phyloP scores from a whole-genome alignment of 768 basidiomycete genomes.

The Daedaleopsis nitida region DNA sequence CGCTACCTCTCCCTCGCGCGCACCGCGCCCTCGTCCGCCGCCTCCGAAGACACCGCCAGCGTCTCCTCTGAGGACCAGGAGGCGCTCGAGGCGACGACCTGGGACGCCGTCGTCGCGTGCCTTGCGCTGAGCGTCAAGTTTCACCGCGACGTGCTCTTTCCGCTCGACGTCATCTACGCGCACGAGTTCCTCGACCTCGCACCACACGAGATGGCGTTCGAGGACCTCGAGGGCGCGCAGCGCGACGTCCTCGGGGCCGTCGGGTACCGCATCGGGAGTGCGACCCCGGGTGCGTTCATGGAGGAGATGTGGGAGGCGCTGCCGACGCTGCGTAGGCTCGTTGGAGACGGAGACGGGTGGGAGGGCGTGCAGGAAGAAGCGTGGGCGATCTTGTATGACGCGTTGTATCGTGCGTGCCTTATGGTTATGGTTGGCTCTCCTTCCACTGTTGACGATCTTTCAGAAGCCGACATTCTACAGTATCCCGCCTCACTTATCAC shows the following conservation, averaged over 20 bases:
- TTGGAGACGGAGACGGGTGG: constrained; percentile 47
- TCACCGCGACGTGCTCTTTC: constrained; percentile 63
- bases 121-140: constrained; percentile 66
- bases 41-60: neutral
- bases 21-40: constrained; percentile 4
- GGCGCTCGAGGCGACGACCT: constrained; percentile 39
- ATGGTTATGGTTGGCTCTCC: neutral
- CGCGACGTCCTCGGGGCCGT: constrained; percentile 54
- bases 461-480: constrained; percentile 56
- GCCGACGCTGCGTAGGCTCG: constrained; percentile 49
- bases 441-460: neutral
- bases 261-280: constrained; percentile 49
- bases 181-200: constrained; percentile 53
- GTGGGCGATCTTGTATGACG: constrained; percentile 53
- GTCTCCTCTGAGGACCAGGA: constrained; percentile 4
- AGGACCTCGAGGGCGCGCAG: constrained; percentile 62
- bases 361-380: constrained; percentile 43
- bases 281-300: constrained; percentile 50
- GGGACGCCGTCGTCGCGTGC: constrained; percentile 63
- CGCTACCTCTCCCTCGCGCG: constrained; percentile 53
- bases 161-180: constrained; percentile 54
- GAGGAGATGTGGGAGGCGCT: constrained; percentile 61
- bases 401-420: constrained; percentile 40
- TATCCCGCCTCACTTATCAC: constrained; percentile 59
- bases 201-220: constrained; percentile 45